A percentile compares a stretch with the other conserved stretches of the same genome.
Evolutionary conservation across 177 flowering plant genomes (phyloP).

Genomic region (Tripterygium wilfordii): DNA sequence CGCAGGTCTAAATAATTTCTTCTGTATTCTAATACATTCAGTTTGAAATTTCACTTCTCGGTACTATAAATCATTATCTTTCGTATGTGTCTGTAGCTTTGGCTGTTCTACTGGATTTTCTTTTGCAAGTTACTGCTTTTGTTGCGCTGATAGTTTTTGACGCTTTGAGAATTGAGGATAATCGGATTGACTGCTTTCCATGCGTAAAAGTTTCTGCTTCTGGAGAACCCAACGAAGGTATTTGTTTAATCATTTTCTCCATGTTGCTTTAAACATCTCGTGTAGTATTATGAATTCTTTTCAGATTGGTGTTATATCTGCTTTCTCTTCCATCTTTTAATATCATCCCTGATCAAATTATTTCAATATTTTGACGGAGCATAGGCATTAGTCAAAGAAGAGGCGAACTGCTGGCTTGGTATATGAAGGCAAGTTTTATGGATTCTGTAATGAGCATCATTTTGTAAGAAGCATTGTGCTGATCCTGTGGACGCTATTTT

Average conservation of each 20-base stretch:
- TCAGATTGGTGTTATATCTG: background rate
- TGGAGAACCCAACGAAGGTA: constrained; percentile 45
- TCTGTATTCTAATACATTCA: no score
- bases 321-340: background rate
- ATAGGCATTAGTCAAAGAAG: constrained; percentile 42
- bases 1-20: constrained; percentile 44
- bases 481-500: no score
- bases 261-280: background rate
- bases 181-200: constrained; percentile 82
- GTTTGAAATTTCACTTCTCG: background rate
- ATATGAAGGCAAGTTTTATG: constrained; percentile 55
- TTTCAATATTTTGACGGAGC: constrained; percentile 6
- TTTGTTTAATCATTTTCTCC: background rate
- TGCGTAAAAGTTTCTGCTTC: constrained; percentile 50
- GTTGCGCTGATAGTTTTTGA: constrained; percentile 75
- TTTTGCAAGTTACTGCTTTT: constrained; percentile 84
- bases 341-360: constrained; percentile 3
- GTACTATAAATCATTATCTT: background rate
- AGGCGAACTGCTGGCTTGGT: constrained; percentile 59
- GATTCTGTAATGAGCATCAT: no score
- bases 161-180: constrained; percentile 60
- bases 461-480: no score
- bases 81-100: constrained; percentile 41
- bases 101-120: constrained; percentile 83
- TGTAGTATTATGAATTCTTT: background rate